phyloP scores from a whole-genome alignment of 768 basidiomycete species.

The Hypholoma sublateritium region DNA sequence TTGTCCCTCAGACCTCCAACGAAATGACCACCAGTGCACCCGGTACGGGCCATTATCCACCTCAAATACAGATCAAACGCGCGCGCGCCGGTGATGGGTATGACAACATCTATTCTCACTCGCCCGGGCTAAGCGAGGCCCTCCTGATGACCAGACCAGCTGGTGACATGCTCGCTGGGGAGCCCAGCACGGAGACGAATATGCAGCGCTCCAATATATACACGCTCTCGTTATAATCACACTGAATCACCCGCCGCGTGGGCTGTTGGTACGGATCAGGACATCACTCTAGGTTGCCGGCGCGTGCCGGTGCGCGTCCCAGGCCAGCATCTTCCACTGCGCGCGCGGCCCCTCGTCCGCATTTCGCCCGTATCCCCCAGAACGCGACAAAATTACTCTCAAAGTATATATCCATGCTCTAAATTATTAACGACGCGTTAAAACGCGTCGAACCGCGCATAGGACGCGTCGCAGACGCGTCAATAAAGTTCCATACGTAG shows the following conservation, averaged over 20 bases:
- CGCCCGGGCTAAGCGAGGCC: too few species aligned
- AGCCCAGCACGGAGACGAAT: too few species aligned
- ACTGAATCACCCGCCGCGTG: too few species aligned
- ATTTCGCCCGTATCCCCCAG: constrained; percentile 8
- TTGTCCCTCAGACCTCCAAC: background rate
- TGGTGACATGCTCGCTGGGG: too few species aligned
- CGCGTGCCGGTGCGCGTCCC: background rate
- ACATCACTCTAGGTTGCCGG: background rate
- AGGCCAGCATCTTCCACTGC: background rate
- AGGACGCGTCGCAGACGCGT: constrained; percentile 12
- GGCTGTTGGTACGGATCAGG: too few species aligned
- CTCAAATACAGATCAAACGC: background rate
- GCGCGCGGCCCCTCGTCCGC: background rate
- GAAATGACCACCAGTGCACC: too few species aligned
- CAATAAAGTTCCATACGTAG: background rate
- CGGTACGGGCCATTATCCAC: too few species aligned
- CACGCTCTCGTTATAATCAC: too few species aligned
- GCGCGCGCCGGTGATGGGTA: background rate
- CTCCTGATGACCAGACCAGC: too few species aligned
- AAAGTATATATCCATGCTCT: background rate
- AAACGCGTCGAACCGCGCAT: constrained; percentile 36
- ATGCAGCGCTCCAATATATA: too few species aligned
- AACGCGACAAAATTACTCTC: background rate
- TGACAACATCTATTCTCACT: too few species aligned
- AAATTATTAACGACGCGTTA: constrained; percentile 43